A percentile compares a stretch with the other conserved stretches of the same genome.
Conservation (phyloP, 2,329 filamentous ascomycete genomes). For the Chaetomium globosum region DNA sequence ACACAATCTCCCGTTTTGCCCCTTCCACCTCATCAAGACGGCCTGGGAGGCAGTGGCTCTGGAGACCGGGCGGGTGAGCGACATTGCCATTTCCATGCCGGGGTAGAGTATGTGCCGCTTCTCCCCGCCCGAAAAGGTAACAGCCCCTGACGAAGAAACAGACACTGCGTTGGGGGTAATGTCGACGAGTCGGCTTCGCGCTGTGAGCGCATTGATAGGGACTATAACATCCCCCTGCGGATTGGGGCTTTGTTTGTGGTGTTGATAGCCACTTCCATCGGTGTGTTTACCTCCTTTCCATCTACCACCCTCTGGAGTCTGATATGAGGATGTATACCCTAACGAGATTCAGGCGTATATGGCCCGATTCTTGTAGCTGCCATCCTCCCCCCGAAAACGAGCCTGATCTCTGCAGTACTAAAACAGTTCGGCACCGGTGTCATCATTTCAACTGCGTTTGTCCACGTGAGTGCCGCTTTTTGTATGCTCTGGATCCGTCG, state of each 20-base stretch:
- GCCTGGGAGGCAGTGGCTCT: constrained; percentile 27
- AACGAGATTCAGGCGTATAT: neutral
- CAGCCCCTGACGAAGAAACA: constrained; percentile 37
- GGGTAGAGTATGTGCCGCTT: constrained; percentile 63
- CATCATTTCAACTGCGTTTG: constrained; percentile 70
- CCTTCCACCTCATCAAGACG: constrained; percentile 20
- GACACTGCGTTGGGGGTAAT: constrained; percentile 61
- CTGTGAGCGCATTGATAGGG: constrained; percentile 52
- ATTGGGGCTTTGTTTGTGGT: constrained; percentile 74
- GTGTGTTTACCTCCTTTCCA: constrained; percentile 54
- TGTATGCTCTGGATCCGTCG: neutral
- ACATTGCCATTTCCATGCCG: constrained; percentile 73
- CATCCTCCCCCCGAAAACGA: constrained; percentile 54
- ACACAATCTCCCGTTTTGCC: neutral
- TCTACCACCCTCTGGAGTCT: no score
- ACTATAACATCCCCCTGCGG: constrained; percentile 70
- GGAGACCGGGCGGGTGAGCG: constrained; percentile 20
- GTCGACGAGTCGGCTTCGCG: constrained; percentile 24
- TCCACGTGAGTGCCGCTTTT: constrained; percentile 56
- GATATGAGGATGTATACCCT: no score
- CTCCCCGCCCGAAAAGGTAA: neutral
- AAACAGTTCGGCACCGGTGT: constrained; percentile 77
- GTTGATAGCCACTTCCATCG: constrained; percentile 67
- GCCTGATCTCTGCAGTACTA: constrained; percentile 61
- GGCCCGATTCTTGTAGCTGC: constrained; percentile 64